phyloP scores from a whole-genome alignment of 169 alveolate genomes.

The Eimeria tenella region DNA sequence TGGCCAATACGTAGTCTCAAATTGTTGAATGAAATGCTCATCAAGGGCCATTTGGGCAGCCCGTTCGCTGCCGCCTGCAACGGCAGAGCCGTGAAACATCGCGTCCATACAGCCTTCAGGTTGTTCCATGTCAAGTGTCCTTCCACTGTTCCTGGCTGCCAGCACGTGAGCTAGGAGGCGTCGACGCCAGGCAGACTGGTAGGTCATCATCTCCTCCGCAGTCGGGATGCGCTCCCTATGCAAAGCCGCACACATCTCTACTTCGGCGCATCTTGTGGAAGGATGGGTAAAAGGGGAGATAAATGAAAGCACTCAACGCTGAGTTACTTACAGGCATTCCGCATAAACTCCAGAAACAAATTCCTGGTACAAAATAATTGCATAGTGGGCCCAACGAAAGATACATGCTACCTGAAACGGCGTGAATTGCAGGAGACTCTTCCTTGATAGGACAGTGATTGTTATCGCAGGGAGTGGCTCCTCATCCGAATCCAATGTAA shows the following conservation, averaged over 20 bases:
- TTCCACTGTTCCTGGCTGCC: conserved; percentile 27
- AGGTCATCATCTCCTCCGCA: conserved; percentile 17
- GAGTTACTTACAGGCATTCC: conserved; percentile 57
- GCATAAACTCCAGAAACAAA: conserved; percentile 69
- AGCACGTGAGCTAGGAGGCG: conserved; percentile 45
- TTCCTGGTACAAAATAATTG: conserved; percentile 46
- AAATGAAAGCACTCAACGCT: neutral
- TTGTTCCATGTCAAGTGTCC: neutral
- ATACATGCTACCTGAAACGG: conserved; percentile 50
- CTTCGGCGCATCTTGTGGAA: neutral
- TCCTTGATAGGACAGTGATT: neutral
- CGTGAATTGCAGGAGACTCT: conserved; percentile 43
- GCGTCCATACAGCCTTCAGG: neutral
- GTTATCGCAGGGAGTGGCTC: conserved; percentile 43
- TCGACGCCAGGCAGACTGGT: conserved; percentile 60
- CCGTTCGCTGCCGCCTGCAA: neutral
- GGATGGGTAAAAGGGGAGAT: neutral
- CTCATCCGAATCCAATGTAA: conserved; percentile 4
- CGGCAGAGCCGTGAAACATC: neutral
- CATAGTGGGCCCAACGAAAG: conserved; percentile 62
- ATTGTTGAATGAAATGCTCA: conserved; percentile 24
- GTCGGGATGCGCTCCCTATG: conserved; percentile 39
- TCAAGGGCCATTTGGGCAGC: conserved; percentile 1
- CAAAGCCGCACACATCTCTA: neutral
- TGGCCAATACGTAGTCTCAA: conserved; percentile 66